phyloP scores from a whole-genome alignment of 1,139 yeast species.

The Debaryomycetaceae sp. region DNA sequence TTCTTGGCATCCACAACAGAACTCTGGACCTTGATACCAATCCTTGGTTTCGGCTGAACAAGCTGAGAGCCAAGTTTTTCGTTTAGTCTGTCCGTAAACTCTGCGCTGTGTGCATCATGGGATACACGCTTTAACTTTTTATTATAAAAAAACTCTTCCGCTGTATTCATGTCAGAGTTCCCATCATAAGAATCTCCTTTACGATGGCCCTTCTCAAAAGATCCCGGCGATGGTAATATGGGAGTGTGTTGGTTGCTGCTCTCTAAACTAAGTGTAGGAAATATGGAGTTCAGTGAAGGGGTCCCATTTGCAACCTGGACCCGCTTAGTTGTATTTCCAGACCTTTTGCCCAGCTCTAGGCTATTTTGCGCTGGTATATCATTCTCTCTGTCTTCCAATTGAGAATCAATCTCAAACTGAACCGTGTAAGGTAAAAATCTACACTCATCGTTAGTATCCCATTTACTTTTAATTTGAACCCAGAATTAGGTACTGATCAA shows the following conservation, averaged over 20 bases:
- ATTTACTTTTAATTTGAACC: no score
- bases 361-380: background rate
- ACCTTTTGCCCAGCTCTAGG: background rate
- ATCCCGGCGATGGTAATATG: slow-evolving; percentile 12
- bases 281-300: slow-evolving; percentile 10
- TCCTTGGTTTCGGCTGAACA: slow-evolving; percentile 46
- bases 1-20: slow-evolving; percentile 41
- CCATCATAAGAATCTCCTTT: slow-evolving; percentile 3
- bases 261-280: slow-evolving; percentile 17
- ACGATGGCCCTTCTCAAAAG: background rate
- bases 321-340: background rate
- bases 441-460: slow-evolving; percentile 16
- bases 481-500: no score
- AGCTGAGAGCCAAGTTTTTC: slow-evolving; percentile 32
- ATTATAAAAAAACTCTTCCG: slow-evolving; percentile 11
- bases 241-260: slow-evolving; percentile 18
- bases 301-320: background rate
- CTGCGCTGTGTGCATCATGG: slow-evolving; percentile 4
- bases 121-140: slow-evolving; percentile 4
- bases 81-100: slow-evolving; percentile 12
- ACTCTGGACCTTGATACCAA: slow-evolving; percentile 21
- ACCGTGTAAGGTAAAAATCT: slow-evolving; percentile 74
- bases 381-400: slow-evolving; percentile 1
- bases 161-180: slow-evolving; percentile 8
- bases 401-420: slow-evolving; percentile 53